Evolutionary conservation across 139 green algal species (phyloP), one percentile per base, ranked within the genome.

Genomic region (Haematococcus lacustris): DNA sequence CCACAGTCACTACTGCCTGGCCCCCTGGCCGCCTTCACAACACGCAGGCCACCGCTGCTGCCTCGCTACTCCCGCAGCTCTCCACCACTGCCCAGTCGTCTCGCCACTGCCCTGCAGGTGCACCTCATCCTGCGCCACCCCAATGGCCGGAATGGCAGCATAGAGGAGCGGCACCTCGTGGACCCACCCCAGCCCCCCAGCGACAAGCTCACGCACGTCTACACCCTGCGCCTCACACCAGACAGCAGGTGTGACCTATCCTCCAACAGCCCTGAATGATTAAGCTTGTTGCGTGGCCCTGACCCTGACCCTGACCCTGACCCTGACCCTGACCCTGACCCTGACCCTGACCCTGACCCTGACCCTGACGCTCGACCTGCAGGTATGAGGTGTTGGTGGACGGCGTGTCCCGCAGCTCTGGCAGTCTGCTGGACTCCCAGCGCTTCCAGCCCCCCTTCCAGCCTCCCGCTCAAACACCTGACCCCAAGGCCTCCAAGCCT

Each of bases 91-190:
- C n/a, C n/a, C n/a, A n/a, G n/a, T n/a, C n/a, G n/a, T n/a, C n/a
- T n/a, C n/a, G n/a, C n/a, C n/a, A n/a, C n/a, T n/a, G n/a, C n/a
- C 35, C 41, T 33, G 9, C 64, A 95, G 88, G 87, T 98, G 1
- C 94, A 98, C 81, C 76, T 98, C 23, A 98, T 98, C 53, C 73
- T 98, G 30, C 74, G 83, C 38, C 86, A 95, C 76, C 84, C 89
- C 65, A 87, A 75, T 66, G 86, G 88, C 28, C 86, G 84, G 41
- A 92, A 78, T 28, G 84, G 88, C 23, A 65, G 79, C 25, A 83
- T 94, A 34, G 76, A 88, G 57, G 94, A 98, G 83, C 94, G 97
- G 79, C 94, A 98, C 85, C 78, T 98, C 34, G 82, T 86, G 53
- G 43, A 53, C 71, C 73, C 2, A 86, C 90, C 17, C 91, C 94